phyloP scores from a whole-genome alignment of 176 grass and related monocot genomes.

The Otatea glauca region DNA sequence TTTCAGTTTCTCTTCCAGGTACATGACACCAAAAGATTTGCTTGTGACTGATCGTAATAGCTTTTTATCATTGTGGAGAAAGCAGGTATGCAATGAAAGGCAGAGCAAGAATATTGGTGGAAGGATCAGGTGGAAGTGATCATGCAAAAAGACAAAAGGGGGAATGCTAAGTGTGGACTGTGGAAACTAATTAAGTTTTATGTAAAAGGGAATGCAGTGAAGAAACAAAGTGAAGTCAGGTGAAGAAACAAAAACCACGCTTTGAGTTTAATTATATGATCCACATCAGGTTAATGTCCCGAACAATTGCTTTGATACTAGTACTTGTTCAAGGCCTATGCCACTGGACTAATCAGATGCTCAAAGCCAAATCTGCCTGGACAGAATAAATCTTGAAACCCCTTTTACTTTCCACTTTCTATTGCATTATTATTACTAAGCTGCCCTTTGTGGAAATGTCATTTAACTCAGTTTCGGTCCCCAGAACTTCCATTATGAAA shows the following conservation, averaged over 20 bases:
- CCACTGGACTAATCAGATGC: not conserved
- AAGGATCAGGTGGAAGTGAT: not conserved
- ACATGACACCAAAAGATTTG: slow-evolving; percentile 4
- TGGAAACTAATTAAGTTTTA: not conserved
- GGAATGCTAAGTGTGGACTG: not conserved
- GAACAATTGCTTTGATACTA: not conserved
- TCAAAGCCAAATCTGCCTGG: not conserved
- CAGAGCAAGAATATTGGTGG: not conserved
- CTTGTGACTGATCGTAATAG: slow-evolving; percentile 7
- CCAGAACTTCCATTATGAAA: not conserved
- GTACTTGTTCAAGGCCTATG: not conserved
- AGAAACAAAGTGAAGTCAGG: not conserved
- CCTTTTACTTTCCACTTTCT: slow-evolving; percentile 6
- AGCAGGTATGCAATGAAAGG: not conserved
- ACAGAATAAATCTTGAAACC: not conserved
- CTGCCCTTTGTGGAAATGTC: not conserved
- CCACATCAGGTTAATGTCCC: not conserved
- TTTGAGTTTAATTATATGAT: not conserved
- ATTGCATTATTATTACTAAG: not conserved
- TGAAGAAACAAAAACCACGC: not conserved
- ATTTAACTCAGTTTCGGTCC: not conserved
- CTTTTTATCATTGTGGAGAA: not conserved
- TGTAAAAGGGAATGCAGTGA: not conserved
- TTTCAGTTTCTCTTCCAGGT: slow-evolving; percentile 7
- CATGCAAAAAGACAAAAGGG: not conserved